Percentiles rank a stretch among this genome's conserved stretches.
phyloP scores from a whole-genome alignment of 2,329 filamentous ascomycete genomes.

The Colletotrichum filicis region DNA sequence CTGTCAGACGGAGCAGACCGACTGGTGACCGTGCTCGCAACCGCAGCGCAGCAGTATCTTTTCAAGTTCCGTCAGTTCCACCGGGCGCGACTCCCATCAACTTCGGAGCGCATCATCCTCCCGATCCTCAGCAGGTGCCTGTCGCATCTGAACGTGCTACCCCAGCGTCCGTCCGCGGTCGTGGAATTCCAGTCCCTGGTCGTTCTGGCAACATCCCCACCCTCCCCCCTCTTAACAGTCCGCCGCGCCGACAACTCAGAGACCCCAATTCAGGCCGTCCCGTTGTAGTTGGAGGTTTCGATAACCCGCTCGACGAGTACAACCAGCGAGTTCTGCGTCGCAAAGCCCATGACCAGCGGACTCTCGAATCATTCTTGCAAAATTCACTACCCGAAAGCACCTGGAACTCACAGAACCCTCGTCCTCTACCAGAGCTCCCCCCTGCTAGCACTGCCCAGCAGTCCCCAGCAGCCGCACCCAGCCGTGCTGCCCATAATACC shows the following conservation, averaged over 20 bases:
- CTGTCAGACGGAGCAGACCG: conserved; percentile 20
- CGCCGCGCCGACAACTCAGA: conserved; percentile 17
- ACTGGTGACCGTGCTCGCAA: conserved; percentile 24
- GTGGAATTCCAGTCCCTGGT: conserved; percentile 25
- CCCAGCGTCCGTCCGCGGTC: conserved; percentile 12
- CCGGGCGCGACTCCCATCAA: neutral
- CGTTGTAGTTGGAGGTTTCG: conserved; percentile 31
- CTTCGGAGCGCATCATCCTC: neutral
- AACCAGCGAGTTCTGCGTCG: conserved; percentile 25
- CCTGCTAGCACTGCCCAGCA: conserved; percentile 7
- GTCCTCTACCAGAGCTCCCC: conserved; percentile 31
- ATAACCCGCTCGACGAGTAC: conserved; percentile 29
- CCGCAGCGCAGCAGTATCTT: conserved; percentile 27
- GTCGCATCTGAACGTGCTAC: neutral
- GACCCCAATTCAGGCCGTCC: conserved; percentile 23
- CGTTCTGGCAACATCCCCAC: conserved; percentile 28
- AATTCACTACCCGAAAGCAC: neutral
- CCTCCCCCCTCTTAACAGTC: conserved; percentile 20
- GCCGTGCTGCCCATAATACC: conserved; percentile 17
- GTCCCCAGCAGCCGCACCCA: conserved; percentile 11
- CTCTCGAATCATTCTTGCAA: conserved; percentile 2
- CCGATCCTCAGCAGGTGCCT: neutral
- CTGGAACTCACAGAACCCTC: neutral
- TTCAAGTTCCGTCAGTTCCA: conserved; percentile 11
- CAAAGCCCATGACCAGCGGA: conserved; percentile 4